A percentile compares a stretch with the other conserved stretches of the same genome.
Conservation (phyloP, 1,139 yeast genomes). For the Candida pseudoviswanathii region DNA sequence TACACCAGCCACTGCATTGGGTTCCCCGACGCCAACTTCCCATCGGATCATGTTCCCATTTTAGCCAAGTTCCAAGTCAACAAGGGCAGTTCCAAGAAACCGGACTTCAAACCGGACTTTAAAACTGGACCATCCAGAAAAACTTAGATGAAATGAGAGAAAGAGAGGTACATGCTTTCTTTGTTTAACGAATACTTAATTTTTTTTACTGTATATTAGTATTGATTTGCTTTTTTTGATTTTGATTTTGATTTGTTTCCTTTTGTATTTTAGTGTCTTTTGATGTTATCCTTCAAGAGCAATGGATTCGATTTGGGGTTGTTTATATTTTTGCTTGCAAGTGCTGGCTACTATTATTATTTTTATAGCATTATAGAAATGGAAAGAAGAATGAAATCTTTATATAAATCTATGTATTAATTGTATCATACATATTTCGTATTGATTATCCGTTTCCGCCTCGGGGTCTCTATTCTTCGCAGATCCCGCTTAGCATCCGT, state of each 20-base stretch:
- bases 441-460: no score
- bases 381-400: neutral
- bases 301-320: neutral
- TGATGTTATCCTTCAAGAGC: neutral
- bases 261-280: conserved; percentile 4
- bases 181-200: neutral
- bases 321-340: conserved; percentile 2
- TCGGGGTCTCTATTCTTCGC: no score
- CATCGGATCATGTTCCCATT: conserved; percentile 91
- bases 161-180: neutral
- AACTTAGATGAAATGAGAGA: conserved; percentile 26
- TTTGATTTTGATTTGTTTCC: neutral
- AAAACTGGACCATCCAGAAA: conserved; percentile 53
- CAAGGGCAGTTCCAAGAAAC: conserved; percentile 41
- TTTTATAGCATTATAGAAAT: conserved; percentile 4
- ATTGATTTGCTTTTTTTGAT: neutral
- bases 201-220: conserved; percentile 3
- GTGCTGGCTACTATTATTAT: neutral
- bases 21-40: conserved; percentile 90
- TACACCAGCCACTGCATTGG: conserved; percentile 82
- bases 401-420: conserved; percentile 2
- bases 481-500: no score
- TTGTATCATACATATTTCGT: conserved; percentile 1
- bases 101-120: conserved; percentile 56
- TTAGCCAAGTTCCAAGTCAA: conserved; percentile 75